Conservation (phyloP, 345 rosid genomes). For the Psidium guajava region DNA sequence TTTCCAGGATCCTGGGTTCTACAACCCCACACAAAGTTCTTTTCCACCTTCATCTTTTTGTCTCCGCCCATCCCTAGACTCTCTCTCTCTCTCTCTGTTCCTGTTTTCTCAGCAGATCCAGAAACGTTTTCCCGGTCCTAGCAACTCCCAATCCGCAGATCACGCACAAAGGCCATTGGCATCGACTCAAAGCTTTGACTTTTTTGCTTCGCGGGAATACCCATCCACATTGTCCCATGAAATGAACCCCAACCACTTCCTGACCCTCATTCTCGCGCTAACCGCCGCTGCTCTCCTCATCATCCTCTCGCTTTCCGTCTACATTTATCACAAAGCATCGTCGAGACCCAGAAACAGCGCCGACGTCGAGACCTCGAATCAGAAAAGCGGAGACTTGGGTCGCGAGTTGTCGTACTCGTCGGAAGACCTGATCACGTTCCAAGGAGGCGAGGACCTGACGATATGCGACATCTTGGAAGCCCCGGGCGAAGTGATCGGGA, state of each 20-base stretch:
- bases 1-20: constrained; percentile 11
- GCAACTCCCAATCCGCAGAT: not conserved
- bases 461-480: constrained; percentile 80
- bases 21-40: constrained; percentile 16
- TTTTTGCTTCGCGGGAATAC: not conserved
- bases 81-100: not conserved
- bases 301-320: constrained; percentile 16
- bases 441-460: constrained; percentile 62
- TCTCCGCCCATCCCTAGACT: not conserved
- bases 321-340: constrained; percentile 19
- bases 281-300: constrained; percentile 20
- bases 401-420: constrained; percentile 1
- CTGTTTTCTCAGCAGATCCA: not conserved
- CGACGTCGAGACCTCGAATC: not conserved
- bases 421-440: constrained; percentile 59
- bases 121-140: not conserved
- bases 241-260: constrained; percentile 38
- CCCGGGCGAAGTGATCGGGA: constrained; percentile 93
- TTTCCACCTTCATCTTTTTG: constrained; percentile 17
- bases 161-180: not conserved
- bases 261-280: constrained; percentile 36
- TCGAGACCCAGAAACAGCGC: not conserved
- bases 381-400: constrained; percentile 2
- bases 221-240: not conserved
- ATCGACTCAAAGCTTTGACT: not conserved